Evolutionary conservation across 2,329 filamentous ascomycete species (phyloP), one percentile per base, ranked within the genome.

Genomic region (Zymoseptoria brevis): DNA sequence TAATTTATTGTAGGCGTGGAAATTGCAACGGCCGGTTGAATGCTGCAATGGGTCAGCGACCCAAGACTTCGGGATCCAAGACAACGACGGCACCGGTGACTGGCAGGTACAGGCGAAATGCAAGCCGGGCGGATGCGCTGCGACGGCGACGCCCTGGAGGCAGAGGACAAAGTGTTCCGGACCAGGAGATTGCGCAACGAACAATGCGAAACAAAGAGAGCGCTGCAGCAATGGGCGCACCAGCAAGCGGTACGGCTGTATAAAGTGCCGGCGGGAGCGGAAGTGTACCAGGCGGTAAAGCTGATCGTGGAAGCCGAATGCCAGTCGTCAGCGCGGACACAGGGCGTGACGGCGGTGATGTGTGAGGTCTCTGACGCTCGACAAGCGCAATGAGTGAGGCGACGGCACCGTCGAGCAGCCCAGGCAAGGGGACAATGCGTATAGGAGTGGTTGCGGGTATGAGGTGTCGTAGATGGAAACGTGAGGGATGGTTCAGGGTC

Each of bases 11-110:
- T 45, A 45, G 35, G 13, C 35, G 35, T 45, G 35, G 59, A 58
- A 53, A 62, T 57, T 60, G 61, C 61, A 55, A 57, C 53, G 50
- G 49, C 57, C n/a, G 49, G 48, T 19, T 48, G 61, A 45, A 59
- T 65, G 60, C 65, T 60, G 60, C 61, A 59, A 64, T 56, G 53
- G 59, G 62, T 55, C 60, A 58, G 56, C 59, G 60, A 63, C 63
- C 66, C 60, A 54, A 55, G 55, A 49, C 57, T 60, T 58, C 59
- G 58, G 62, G 58, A 54, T 50, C 55, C 58, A 53, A 59, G 60
- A 62, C 57, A 65, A 61, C 57, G 61, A 54, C 53, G 56, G 50
- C 53, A 56, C 62, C 58, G 35, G 35, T 45, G 35, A 45, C 35
- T 13, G 35, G 35, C 35, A 45, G 35, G 35, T 45, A 45, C 13